These are phyloP conservation scores for Pestalotiopsis sp. DNA, from an alignment of 2,329 filamentous ascomycete species.

Conservation along the genomic window DNA sequence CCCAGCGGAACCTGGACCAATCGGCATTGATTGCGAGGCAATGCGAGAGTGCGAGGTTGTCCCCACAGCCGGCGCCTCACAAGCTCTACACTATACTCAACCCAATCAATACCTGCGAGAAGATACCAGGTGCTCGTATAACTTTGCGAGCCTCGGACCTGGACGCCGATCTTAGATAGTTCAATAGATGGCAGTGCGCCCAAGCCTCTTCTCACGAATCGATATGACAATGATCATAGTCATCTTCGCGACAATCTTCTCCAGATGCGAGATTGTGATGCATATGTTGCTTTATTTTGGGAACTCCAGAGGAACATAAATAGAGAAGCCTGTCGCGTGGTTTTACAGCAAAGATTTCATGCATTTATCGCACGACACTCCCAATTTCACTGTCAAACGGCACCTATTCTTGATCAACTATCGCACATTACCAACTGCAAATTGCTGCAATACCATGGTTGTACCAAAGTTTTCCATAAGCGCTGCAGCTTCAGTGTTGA, in stretches of 20 bases:
- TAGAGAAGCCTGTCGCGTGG: neutral
- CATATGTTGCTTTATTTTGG: neutral
- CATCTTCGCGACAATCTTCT: neutral
- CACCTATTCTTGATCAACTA: too few species aligned
- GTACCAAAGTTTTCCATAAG: too few species aligned
- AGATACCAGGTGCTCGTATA: neutral
- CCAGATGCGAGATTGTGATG: neutral
- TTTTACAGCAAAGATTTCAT: neutral
- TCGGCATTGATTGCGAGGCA: neutral
- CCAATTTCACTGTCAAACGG: neutral
- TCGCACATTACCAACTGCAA: fast-evolving
- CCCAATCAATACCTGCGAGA: neutral
- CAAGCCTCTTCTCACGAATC: neutral
- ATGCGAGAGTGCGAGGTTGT: neutral
- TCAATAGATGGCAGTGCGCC: neutral
- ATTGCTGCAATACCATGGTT: too few species aligned
- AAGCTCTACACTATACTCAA: neutral
- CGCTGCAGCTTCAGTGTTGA: neutral
- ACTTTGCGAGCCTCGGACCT: neutral
- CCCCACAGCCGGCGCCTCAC: neutral
- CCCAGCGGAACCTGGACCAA: neutral
- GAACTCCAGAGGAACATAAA: neutral
- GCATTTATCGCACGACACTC: too few species aligned
- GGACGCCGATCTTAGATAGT: neutral
- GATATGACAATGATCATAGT: neutral